Base-by-base conservation (phyloP, 2,329 filamentous ascomycete genomes). In the Microdochium paspali region DNA sequence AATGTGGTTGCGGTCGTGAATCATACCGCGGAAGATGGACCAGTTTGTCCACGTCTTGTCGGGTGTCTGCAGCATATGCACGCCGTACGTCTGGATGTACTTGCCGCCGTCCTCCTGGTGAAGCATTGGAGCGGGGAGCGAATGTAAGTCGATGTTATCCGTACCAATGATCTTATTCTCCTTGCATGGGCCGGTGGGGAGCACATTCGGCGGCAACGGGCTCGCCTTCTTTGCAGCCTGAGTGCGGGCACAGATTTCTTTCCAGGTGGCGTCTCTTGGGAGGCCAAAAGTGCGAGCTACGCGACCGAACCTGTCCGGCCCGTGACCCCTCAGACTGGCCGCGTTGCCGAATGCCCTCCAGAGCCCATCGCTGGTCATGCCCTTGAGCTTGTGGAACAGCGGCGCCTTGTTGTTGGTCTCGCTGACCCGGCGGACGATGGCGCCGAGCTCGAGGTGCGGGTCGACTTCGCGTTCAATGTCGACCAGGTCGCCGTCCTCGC, bases 361-460 rank as follows among this genome's bases (percentile, higher is more conserved):
- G 1, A 77, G 58, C 9, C 73, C 73, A 32, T 72, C 54, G 26
- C 67, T 54, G 24, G 68, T 53, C 4, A 59, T 58, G 1, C 73
- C 73, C 46, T 67, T 72, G 46, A 77, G 48, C 24, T 76, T 77
- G 57, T 75, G 72, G 63, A 77, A 74, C 0, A 77, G 63, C 0
- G 73, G 72, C 1, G 73, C 73, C 45, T 71, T 72, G 47, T 65
- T 66, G 40, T 72, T 54, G 0, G 59, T 66, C 50, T 77, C 73
- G 49, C 63, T 68, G 9, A 69, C 71, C 13, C 56, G 59, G 3
- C 73, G 63, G 3, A 68, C 70, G 46, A 76, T 74, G 12, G 73
- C 74, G 3, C 59, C 69, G 0, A 62, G 66, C 53, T 76, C 70
- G 28, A 75, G 63, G 45, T 74, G 51, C 3, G 71, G 66, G 47